These are phyloP conservation scores for Phialemoniopsis sp. DNA, from an alignment of 2,329 filamentous ascomycete genomes.

Conservation along the genomic window DNA sequence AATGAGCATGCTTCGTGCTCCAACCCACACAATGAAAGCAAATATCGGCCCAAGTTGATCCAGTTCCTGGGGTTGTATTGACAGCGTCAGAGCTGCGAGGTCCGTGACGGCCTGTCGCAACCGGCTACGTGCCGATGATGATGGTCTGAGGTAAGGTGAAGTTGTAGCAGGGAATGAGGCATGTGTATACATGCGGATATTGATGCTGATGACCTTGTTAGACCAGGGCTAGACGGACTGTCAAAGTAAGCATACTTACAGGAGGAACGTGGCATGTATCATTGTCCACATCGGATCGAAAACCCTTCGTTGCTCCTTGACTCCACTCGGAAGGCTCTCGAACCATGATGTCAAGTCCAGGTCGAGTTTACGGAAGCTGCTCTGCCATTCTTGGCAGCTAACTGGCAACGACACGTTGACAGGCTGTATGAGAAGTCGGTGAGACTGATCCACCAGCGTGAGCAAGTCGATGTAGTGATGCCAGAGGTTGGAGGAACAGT, in stretches of 20 bases:
- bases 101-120: constrained; percentile 4
- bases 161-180: constrained; percentile 8
- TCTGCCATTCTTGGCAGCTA: constrained; percentile 10
- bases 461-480: constrained; percentile 7
- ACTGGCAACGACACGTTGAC: constrained; percentile 7
- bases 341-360: constrained; percentile 4
- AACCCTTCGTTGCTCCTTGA: neutral
- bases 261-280: constrained; percentile 4
- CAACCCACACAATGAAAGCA: constrained; percentile 9
- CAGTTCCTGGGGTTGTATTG: constrained; percentile 2
- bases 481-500: constrained; percentile 4
- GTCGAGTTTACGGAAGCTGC: constrained; percentile 8
- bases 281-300: constrained; percentile 6
- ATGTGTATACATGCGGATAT: constrained; percentile 9
- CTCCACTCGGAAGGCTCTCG: constrained; percentile 4
- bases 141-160: constrained; percentile 8
- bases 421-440: constrained; percentile 9
- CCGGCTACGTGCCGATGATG: constrained; percentile 3
- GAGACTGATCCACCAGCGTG: constrained; percentile 7
- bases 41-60: constrained; percentile 5
- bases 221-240: neutral
- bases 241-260: neutral
- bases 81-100: constrained; percentile 1
- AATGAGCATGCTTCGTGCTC: constrained; percentile 4
- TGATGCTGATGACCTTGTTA: constrained; percentile 1